phyloP scores from a whole-genome alignment of 306 rosid genomes.

The Crataegus laevigata region DNA sequence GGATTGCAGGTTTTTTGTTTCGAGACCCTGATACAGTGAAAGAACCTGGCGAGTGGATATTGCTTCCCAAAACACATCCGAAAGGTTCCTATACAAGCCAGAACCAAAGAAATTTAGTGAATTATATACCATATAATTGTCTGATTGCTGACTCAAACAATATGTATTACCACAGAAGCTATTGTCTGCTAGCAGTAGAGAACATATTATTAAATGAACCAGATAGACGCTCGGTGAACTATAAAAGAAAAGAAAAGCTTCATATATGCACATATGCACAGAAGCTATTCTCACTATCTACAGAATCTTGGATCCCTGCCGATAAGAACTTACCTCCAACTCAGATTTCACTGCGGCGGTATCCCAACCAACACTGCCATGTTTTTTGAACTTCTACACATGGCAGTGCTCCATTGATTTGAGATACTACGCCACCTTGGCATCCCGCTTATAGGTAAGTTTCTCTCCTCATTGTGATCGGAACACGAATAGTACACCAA shows the following conservation, averaged over 20 bases:
- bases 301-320: not conserved
- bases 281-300: too few relatives aligned
- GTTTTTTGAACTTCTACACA: not conserved
- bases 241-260: not conserved
- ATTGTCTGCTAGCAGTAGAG: too few relatives aligned
- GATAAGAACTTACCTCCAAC: not conserved
- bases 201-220: not conserved
- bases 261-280: not conserved
- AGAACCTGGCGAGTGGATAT: conserved; percentile 60
- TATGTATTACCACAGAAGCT: not conserved
- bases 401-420: not conserved
- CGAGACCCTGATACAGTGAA: conserved; percentile 94
- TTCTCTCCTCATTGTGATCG: too few relatives aligned
- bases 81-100: conserved; percentile 60
- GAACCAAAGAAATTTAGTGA: conserved; percentile 5
- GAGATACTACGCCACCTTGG: not conserved
- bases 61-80: conserved; percentile 91
- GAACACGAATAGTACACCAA: too few relatives aligned
- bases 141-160: not conserved
- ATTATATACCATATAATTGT: not conserved
- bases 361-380: not conserved
- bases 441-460: not conserved
- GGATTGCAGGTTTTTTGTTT: conserved; percentile 88
- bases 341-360: not conserved
- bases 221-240: not conserved